Base-by-base conservation (phyloP, 1,284 basidiomycete genomes). In the Boletus smithii region DNA sequence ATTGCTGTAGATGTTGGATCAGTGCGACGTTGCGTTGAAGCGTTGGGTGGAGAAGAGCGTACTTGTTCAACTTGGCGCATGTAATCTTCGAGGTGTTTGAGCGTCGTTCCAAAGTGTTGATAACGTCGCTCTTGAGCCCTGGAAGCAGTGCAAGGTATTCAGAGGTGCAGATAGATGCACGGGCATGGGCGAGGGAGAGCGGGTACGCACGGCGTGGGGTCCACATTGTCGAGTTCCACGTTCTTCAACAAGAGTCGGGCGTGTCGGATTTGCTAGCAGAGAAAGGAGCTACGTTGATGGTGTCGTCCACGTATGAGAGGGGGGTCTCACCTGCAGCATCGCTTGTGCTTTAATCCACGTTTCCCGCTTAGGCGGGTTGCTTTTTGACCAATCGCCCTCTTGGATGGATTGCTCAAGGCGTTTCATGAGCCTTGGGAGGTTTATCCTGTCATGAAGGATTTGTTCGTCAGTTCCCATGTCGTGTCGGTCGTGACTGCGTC, bases 381-480 rank as follows among this genome's bases (percentile, higher is more conserved):
- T 62, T 30, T 66, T 65, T 5, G 69, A 57, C 80, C 82, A 83
- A 27, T 77, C 69, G 16, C 73, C 68, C 10, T 72, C 70, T 6
- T 73, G 64, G 0, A 79, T 68, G 4, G 74, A 71, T 53, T 76
- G 79, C 51, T 88, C 82, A 0, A 90, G 71, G 46, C 80, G 67
- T 36, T 76, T 72, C 7, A 88, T 67, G 2, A 89, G 72, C 31
- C 84, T 74, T 9, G 69, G 66, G 8, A 89, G 70, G 62, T 89
- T 89, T 14, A 89, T 76, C 53, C 79, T 76, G 69, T 88, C 82
- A 52, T 86, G 86, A 11, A 66, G 52, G 5, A 61, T 46, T 54
- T 76, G 71, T 42, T 77, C 75, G 46, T 61, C 58, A 10, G 65
- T 64, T 17, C 60, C 63, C 53, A 64, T 61, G 51, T 47, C 29